A percentile compares a stretch with the other conserved stretches of the same genome.
These are phyloP conservation scores for Leishmania braziliensis DNA, from an alignment of 208 protist genomes.

Conservation along the genomic window DNA sequence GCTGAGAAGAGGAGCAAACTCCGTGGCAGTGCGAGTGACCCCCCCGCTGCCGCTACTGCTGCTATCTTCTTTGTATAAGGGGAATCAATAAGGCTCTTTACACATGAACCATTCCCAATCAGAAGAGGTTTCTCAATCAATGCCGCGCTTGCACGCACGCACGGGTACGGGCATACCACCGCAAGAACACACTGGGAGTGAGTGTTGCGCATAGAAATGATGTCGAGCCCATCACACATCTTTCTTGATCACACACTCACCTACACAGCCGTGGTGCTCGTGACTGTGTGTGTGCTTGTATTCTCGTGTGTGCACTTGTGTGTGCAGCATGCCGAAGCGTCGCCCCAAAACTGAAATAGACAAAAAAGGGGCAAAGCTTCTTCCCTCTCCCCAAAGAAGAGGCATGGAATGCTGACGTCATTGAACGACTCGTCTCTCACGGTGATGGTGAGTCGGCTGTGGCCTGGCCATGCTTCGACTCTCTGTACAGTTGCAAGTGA, in stretches of 20 bases:
- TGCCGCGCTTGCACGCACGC: not conserved
- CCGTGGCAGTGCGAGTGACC: not conserved
- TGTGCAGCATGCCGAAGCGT: not conserved
- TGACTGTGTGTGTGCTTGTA: conserved; percentile 1
- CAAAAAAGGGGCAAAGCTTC: not conserved
- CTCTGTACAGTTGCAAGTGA: not conserved
- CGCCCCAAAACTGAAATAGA: not conserved
- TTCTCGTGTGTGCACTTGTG: not conserved
- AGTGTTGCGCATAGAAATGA: not conserved
- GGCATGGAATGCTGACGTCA: not conserved
- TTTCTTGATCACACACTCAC: not conserved
- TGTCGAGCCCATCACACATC: not conserved
- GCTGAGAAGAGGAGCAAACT: not conserved
- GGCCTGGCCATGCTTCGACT: not conserved
- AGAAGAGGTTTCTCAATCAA: not conserved
- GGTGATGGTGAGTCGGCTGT: not conserved
- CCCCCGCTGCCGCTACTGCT: not conserved
- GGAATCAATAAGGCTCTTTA: not conserved
- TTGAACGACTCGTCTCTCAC: not conserved
- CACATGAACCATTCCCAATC: not conserved
- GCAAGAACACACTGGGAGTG: not conserved
- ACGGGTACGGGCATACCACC: not conserved
- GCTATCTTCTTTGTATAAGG: conserved; percentile 1
- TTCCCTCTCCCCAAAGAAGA: not conserved
- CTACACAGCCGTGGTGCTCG: not conserved